Evolutionary conservation across 176 grass and related monocot genomes (phyloP).

Genomic region (Pharus latifolius): DNA sequence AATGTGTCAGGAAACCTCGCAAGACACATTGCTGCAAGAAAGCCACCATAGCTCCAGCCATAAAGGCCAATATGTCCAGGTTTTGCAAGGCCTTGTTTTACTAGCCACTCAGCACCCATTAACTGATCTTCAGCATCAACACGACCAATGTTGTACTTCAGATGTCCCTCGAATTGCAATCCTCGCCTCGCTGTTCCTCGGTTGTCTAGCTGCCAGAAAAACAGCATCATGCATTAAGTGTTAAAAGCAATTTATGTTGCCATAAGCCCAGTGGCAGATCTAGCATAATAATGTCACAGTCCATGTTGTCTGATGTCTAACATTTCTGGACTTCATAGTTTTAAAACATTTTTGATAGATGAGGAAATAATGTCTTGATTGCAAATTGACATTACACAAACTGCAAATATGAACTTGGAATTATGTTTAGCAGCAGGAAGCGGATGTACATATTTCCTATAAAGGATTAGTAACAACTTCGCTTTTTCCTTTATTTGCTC

Average conservation of each 20-base stretch:
- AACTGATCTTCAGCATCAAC: conserved; percentile 90
- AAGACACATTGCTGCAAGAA: conserved; percentile 92
- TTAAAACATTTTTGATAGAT: neutral
- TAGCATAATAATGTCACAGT: neutral
- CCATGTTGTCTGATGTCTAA: neutral
- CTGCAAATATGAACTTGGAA: too few relatives aligned
- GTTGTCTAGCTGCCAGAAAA: conserved; percentile 72
- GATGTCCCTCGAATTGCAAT: conserved; percentile 76
- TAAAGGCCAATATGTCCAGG: conserved; percentile 87
- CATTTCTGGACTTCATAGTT: neutral
- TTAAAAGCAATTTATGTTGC: neutral
- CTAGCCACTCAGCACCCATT: conserved; percentile 81
- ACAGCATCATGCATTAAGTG: neutral
- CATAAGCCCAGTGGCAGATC: neutral
- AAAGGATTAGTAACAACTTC: too few relatives aligned
- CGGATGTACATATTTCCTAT: too few relatives aligned
- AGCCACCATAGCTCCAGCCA: conserved; percentile 96
- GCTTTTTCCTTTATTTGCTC: too few relatives aligned
- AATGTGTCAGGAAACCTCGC: conserved; percentile 64
- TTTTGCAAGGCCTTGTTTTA: conserved; percentile 75
- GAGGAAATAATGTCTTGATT: neutral
- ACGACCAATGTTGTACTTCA: conserved; percentile 73
- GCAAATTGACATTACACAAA: too few relatives aligned
- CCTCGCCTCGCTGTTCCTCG: conserved; percentile 83
- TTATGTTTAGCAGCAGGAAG: too few relatives aligned